Base-by-base conservation (phyloP, 2,329 filamentous ascomycete genomes). In the Leptodontidium sp. region DNA sequence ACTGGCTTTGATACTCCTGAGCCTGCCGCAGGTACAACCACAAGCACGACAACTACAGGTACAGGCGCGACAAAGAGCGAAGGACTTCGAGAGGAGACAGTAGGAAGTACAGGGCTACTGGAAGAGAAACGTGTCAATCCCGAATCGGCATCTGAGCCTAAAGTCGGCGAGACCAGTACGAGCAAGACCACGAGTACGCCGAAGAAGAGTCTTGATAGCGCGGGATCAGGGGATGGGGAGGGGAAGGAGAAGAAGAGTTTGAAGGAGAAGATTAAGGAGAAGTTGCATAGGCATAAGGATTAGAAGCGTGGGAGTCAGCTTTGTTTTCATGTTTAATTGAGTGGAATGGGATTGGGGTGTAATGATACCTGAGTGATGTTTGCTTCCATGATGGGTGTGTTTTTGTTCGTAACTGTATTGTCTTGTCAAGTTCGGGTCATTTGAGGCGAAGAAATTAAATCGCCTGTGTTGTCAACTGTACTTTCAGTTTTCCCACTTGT, bases 251-350 rank as follows among this genome's bases (percentile, higher is more conserved):
- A 74, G 80, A 82, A 81, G 57, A 85, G 85, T 71, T 76, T 91
- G 50, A 84, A 84, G 69, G 84, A 89, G 67, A 90, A 90, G 81
- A 86, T 92, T 79, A 92, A 91, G 85, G 85, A 86, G 66, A 92
- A 91, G 82, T 80, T 59, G 21, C 61, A 64, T 26, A 64, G 21
- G n/a, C 47, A 64, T 29, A 64, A 64, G 61, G 61, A 64, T 50
- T 64, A 64, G 61, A 64, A 17, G 15, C 7, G 58, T 40, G 29
- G 17, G 40, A 12, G 3, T 15, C 21, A n/a, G 21, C 8, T 40
- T 4, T 2, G 35, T 38, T 57, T n/a, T 29, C 8, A 17, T 4
- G 26, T 29, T 29, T 40, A 9, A 35, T 9, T 15, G 47, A 26
- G n/a, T 21, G n/a, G n/a, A 24, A 6, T n/a, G 47, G n/a, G n/a